phyloP scores from a whole-genome alignment of 2,329 filamentous ascomycete species.

The Penicillium sp. region DNA sequence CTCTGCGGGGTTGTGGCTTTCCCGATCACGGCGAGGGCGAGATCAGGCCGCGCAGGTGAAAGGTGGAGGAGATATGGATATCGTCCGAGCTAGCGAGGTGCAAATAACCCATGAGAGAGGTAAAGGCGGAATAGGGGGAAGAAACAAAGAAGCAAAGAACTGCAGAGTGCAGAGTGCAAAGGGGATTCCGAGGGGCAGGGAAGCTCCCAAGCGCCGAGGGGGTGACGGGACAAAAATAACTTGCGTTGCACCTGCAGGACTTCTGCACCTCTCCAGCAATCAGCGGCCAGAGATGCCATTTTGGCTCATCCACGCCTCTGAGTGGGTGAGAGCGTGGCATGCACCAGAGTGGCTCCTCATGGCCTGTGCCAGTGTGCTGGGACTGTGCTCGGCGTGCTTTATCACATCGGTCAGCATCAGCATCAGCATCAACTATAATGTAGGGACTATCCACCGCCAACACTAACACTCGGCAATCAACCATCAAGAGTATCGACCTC shows the following conservation, averaged over 20 bases:
- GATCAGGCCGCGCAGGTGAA: conserved; percentile 2
- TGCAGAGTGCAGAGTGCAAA: neutral
- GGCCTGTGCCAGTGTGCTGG: conserved; percentile 6
- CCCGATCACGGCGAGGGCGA: conserved; percentile 15
- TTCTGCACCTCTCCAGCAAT: conserved; percentile 29
- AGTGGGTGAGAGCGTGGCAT: conserved; percentile 7
- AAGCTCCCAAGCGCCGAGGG: conserved; percentile 22
- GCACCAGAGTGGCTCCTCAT: neutral
- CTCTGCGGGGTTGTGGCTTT: conserved; percentile 1
- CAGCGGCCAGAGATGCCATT: conserved; percentile 12
- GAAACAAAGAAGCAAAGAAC: neutral
- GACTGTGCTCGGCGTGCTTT: neutral
- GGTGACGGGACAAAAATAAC: conserved; percentile 30
- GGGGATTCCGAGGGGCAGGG: neutral
- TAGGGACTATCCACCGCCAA: no score
- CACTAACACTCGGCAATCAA: no score
- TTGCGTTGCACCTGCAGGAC: conserved; percentile 28
- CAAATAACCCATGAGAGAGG: neutral
- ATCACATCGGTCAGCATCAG: no score
- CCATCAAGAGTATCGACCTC: no score
- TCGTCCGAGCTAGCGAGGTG: no score
- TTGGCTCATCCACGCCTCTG: conserved; percentile 10
- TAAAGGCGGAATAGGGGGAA: neutral
- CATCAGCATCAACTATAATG: no score
- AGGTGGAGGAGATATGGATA: conserved; percentile 2